Percentiles rank a stretch among this genome's conserved stretches.
Conservation (phyloP, 2,329 filamentous ascomycete genomes). For the Xylariaceae sp. region DNA sequence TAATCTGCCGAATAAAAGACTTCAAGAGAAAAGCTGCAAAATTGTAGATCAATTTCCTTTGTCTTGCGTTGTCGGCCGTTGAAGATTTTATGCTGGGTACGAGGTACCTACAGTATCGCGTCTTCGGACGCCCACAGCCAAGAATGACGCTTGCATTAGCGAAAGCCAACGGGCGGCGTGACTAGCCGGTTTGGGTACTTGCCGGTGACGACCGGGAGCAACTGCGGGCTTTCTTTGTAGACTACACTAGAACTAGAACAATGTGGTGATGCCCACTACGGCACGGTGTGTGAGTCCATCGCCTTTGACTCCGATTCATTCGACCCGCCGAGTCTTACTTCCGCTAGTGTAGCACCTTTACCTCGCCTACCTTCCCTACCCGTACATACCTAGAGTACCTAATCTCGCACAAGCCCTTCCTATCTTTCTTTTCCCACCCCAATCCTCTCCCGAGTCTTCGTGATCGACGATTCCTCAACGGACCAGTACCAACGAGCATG, state of each 20-base stretch:
- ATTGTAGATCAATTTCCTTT: no score
- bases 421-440: constrained; percentile 8
- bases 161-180: neutral
- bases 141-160: no score
- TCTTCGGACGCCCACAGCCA: no score
- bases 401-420: constrained; percentile 9
- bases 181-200: constrained; percentile 15
- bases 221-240: constrained; percentile 14
- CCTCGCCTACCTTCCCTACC: neutral
- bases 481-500: neutral
- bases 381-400: no score
- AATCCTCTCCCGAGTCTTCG: constrained; percentile 6
- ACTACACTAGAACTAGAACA: no score
- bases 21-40: no score
- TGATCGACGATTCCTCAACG: constrained; percentile 12
- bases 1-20: no score
- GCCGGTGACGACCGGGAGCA: constrained; percentile 11
- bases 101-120: no score
- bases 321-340: constrained; percentile 11
- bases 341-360: neutral
- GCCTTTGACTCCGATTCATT: constrained; percentile 16
- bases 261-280: neutral
- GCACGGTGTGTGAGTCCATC: constrained; percentile 1
- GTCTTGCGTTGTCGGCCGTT: no score
- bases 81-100: no score